Percentiles rank a stretch among this genome's conserved stretches.
These are phyloP conservation scores for Citrullus mucosospermus DNA, from an alignment of 306 rosid genomes.

Conservation along the genomic window DNA sequence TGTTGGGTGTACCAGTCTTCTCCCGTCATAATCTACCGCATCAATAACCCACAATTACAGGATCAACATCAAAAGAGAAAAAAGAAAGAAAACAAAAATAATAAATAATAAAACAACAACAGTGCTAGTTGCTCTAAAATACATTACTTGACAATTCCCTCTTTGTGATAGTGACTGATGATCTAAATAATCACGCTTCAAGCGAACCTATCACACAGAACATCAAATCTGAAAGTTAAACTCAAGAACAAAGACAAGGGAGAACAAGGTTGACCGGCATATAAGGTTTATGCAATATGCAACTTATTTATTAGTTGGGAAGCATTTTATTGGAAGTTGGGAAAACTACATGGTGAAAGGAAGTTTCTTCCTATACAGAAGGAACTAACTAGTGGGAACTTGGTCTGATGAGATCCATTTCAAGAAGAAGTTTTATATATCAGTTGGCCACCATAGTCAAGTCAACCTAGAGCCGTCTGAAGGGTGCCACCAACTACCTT, in stretches of 20 bases:
- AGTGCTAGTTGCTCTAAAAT: not conserved
- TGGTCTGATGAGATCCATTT: not conserved
- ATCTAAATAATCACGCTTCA: slow-evolving; percentile 85
- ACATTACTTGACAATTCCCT: slow-evolving; percentile 38
- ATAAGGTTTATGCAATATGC: not conserved
- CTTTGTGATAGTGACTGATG: slow-evolving; percentile 37
- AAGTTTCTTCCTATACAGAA: not conserved
- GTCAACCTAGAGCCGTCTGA: not conserved
- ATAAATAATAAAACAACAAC: too few relatives aligned
- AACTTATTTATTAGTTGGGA: not conserved
- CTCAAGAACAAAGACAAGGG: not conserved
- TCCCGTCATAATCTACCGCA: slow-evolving; percentile 50
- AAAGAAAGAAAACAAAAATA: not conserved
- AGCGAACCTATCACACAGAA: slow-evolving; percentile 45
- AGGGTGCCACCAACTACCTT: not conserved
- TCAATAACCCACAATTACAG: slow-evolving; percentile 5
- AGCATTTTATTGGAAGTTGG: not conserved
- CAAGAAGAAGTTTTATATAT: not conserved
- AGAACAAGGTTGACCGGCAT: not conserved
- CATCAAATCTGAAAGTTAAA: not conserved
- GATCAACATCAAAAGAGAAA: not conserved
- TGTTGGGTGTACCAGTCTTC: slow-evolving; percentile 95
- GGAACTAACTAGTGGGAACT: not conserved
- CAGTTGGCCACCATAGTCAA: not conserved
- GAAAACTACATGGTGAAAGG: not conserved